These are phyloP conservation scores for Grammothele lineata DNA, from an alignment of 768 basidiomycete genomes.

Conservation along the genomic window DNA sequence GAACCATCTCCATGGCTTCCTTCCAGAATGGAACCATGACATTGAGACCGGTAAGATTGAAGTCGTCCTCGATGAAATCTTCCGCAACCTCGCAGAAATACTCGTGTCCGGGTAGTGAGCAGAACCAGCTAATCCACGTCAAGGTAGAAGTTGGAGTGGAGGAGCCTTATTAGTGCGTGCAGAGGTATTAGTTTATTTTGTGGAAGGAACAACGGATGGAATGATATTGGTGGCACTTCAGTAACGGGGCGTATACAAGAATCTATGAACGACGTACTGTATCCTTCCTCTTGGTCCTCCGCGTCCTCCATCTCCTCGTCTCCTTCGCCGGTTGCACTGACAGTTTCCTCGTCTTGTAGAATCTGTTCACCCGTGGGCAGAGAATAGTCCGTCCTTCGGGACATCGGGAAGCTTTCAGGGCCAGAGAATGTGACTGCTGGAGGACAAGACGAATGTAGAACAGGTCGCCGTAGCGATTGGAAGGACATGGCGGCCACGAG, in stretches of 20 bases:
- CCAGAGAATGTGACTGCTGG: not conserved
- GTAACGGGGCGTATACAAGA: too few relatives aligned
- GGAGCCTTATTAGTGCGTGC: constrained; percentile 69
- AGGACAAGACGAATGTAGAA: not conserved
- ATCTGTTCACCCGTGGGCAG: constrained; percentile 4
- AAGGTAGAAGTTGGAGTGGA: constrained; percentile 88
- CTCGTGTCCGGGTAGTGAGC: constrained; percentile 91
- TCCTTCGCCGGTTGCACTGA: constrained; percentile 55
- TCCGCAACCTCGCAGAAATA: constrained; percentile 98
- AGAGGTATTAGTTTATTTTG: too few relatives aligned
- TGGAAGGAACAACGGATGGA: too few relatives aligned
- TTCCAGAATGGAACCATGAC: constrained; percentile 99
- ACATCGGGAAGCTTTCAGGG: constrained; percentile 6
- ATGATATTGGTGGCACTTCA: too few relatives aligned
- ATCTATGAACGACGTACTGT: constrained; percentile 83
- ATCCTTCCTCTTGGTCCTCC: constrained; percentile 66
- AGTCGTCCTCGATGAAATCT: constrained; percentile 99
- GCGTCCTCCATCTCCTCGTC: constrained; percentile 78
- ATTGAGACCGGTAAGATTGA: constrained; percentile 96
- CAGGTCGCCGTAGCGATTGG: constrained; percentile 12
- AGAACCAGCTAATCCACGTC: constrained; percentile 97
- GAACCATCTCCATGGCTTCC: constrained; percentile 99
- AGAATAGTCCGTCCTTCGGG: constrained; percentile 9
- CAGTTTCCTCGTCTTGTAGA: constrained; percentile 57
- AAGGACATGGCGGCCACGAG: constrained; percentile 18